These are phyloP conservation scores for Tephrocybe sp. DNA, from an alignment of 768 basidiomycete genomes.

Conservation along the genomic window DNA sequence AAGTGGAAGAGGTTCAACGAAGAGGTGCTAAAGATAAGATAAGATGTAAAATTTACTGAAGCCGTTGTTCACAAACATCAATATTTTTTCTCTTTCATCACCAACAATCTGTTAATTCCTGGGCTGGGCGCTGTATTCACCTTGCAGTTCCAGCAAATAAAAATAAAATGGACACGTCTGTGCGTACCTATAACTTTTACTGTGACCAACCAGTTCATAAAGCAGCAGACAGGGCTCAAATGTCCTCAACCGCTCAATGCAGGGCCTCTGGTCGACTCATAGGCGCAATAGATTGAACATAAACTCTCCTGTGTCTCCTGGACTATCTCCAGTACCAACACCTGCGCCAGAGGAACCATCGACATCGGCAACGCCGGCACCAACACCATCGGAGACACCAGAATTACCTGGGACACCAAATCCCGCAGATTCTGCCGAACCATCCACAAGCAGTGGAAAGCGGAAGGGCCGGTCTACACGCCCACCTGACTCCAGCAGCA, in stretches of 20 bases:
- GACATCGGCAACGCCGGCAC: constrained; percentile 6
- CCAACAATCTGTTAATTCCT: not conserved
- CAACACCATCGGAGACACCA: constrained; percentile 19
- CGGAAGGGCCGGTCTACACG: constrained; percentile 61
- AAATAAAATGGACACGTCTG: constrained; percentile 24
- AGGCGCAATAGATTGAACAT: constrained; percentile 66
- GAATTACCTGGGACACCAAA: constrained; percentile 13
- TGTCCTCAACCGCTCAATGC: constrained; percentile 74
- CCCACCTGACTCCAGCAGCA: constrained; percentile 50
- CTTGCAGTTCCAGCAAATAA: not conserved
- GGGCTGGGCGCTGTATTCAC: too few species aligned
- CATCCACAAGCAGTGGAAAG: constrained; percentile 40
- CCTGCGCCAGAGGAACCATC: constrained; percentile 23
- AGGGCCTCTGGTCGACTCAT: constrained; percentile 73
- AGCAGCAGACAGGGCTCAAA: constrained; percentile 68
- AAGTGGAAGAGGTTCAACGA: not conserved
- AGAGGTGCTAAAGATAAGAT: not conserved
- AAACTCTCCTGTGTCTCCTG: constrained; percentile 41
- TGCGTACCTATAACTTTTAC: constrained; percentile 17
- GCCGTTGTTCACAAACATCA: constrained; percentile 3
- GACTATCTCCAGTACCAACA: constrained; percentile 22
- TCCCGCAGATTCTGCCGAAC: constrained; percentile 9
- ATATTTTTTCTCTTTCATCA: not conserved
- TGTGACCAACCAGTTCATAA: constrained; percentile 26
- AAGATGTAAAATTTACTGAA: not conserved